phyloP scores from a whole-genome alignment of 169 alveolate genomes.

The Perkinsus olseni region DNA sequence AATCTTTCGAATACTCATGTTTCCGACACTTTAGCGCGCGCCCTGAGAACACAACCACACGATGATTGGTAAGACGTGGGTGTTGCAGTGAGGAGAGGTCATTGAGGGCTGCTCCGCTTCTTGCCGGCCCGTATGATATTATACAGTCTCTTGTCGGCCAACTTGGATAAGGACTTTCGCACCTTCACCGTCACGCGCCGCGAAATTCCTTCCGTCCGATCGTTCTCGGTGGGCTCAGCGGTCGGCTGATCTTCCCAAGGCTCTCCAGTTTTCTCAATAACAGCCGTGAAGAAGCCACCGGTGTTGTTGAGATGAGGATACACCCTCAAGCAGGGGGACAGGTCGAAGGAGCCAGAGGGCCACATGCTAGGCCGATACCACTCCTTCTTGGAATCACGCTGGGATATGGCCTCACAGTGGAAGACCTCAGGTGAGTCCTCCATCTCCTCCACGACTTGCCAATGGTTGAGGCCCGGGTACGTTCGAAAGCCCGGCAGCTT shows the following conservation, averaged over 20 bases:
- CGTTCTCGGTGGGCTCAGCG: background rate
- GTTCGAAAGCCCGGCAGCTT: background rate
- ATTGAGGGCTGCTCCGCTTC: background rate
- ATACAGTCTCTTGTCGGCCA: background rate
- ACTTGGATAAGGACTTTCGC: background rate
- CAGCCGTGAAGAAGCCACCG: conserved; percentile 79
- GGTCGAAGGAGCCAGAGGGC: conserved; percentile 48
- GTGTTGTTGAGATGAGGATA: conserved; percentile 83
- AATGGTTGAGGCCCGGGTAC: background rate
- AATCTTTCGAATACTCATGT: too few species aligned
- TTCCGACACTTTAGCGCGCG: too few species aligned
- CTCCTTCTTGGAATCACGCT: conserved; percentile 34
- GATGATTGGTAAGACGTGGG: background rate
- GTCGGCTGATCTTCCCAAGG: background rate
- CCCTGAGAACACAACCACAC: background rate
- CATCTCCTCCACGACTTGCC: conserved; percentile 40
- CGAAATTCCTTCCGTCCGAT: background rate
- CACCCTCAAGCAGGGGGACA: conserved; percentile 65
- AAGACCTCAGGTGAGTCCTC: conserved; percentile 7
- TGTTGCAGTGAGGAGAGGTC: background rate
- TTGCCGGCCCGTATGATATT: background rate
- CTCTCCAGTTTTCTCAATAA: conserved; percentile 41
- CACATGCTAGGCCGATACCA: conserved; percentile 36
- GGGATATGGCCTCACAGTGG: conserved; percentile 11
- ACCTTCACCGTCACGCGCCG: background rate